Conservation (phyloP, 2,329 filamentous ascomycete genomes). For the Fusarium duplospermum region DNA sequence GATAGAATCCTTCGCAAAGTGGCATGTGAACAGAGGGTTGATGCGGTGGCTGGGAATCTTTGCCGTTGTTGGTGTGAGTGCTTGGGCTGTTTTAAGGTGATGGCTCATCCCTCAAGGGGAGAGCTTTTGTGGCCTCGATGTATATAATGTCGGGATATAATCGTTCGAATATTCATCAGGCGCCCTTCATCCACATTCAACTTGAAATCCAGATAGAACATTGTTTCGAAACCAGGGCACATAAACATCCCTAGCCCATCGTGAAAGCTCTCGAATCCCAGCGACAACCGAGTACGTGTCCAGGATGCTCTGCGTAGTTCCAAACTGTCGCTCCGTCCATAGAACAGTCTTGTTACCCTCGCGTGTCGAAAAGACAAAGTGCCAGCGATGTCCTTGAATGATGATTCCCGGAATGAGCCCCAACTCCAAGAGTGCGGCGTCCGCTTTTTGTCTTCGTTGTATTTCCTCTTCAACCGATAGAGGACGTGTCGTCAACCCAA, state of each 20-base stretch:
- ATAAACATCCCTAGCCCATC: conserved; percentile 28
- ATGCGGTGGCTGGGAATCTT: not conserved
- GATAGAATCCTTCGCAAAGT: not conserved
- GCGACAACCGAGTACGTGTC: conserved; percentile 31
- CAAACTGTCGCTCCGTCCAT: conserved; percentile 33
- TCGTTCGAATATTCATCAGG: not conserved
- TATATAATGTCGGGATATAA: not conserved
- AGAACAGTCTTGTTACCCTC: conserved; percentile 23
- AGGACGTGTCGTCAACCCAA: not conserved
- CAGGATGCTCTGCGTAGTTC: conserved; percentile 24
- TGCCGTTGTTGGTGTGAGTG: not conserved
- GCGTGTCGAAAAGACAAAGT: conserved; percentile 34
- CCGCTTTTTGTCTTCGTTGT: not conserved
- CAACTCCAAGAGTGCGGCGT: not conserved
- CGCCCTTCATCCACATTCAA: not conserved
- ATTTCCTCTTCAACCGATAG: conserved; percentile 2
- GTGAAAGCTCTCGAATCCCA: conserved; percentile 21
- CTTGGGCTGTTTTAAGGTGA: not conserved
- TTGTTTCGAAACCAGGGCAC: conserved; percentile 28
- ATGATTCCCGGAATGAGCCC: conserved; percentile 37
- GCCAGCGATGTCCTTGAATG: conserved; percentile 32
- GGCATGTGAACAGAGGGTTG: not conserved
- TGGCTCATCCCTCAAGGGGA: not conserved
- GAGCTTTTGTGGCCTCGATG: not conserved
- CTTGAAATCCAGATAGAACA: conserved; percentile 1